Evolutionary conservation across 1,139 yeast species (phyloP), one percentile per base, ranked within the genome.

Genomic region (Scheffersomyces stambukii): DNA sequence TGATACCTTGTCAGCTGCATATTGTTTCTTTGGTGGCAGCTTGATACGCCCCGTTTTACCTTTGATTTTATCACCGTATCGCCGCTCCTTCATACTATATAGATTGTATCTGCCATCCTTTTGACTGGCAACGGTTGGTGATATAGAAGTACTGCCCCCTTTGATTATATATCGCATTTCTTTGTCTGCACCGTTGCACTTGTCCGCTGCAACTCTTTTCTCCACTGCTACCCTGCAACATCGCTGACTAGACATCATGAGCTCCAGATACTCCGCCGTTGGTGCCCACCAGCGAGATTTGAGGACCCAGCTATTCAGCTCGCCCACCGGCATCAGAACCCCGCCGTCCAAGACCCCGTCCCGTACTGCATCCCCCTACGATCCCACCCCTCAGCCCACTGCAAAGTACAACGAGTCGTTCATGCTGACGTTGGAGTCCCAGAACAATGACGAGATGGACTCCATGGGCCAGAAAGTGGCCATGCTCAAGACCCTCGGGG

Each of bases 371-470:
- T 64, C 70, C n/a, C 83, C 84, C 2, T 77, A 76, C 45, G 77
- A 73, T 18, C 54, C 60, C 16, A 37, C 50, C 25, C 43, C 57
- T 20, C 44, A 55, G 20, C 24, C 21, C 13, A 24, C 21, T 18
- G 69, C 71, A 23, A 64, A 66, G 37, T 75, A 73, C 40, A 62
- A 64, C 42, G 73, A 73, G 38, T 73, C 84, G 30, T 69, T 77
- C 35, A 68, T 78, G 46, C 64, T 81, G 62, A 76, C 86, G 26
- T 60, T 88, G 30, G 97, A 89, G 50, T 73, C 88, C 9, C 96
- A 89, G 50, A 81, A 81, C 45, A 85, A 85, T 39, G 88, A 81
- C 23, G 88, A 85, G 36, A 57, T 83, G 51, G 77, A 76, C 29
- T 56, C 70, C 10, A 80, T 89, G 78, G 70, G 78, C 25, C 74